Base-by-base conservation (phyloP, 306 rosid species). In the Geum urbanum region DNA sequence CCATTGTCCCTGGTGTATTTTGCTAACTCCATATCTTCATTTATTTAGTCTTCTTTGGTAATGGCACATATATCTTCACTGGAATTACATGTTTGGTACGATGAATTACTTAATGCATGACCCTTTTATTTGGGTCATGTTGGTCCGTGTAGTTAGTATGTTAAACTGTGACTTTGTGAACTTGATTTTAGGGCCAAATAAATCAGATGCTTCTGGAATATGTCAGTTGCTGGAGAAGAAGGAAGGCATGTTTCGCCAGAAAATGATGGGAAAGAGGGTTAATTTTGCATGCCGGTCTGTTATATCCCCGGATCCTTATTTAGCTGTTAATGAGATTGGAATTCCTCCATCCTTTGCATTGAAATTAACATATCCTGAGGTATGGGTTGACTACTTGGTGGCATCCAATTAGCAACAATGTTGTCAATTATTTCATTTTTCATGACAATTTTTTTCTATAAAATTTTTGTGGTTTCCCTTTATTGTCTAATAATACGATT, bases 261-360 rank as follows among this genome's bases (percentile, higher is more conserved):
- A 94, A 83, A 94, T 94, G 98, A 94, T 94, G 98, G 97, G 97
- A 51, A 94, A 94, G 87, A 87, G 98, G 76, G 98, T 94, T 76
- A 94, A 94, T 82, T 88, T 74, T 85, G 97, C 98, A 6, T 90
- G 98, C 70, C 96, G 98, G 59, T 90, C 98, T 78, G 98, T 94
- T 84, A 94, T 94, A 76, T 94, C 98, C 8, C 98, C 97, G 0
- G 98, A 90, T 88, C 97, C 98, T 45, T 94, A 94, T 77, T 86
- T 94, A 76, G 96, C 97, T 59, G 98, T 94, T 69, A 88, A 94
- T 84, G 98, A 94, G 79, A 94, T 94, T 81, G 98, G 98, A 81
- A 88, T 94, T 66, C 98, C 98, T 24, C 98, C 96, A 0, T 85
- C 88, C 81, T 94, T 94, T 85, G 98, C 98, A 12, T 53, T 80